These are phyloP conservation scores for Phyllosticta citribraziliensis DNA, from an alignment of 2,329 filamentous ascomycete species.

Conservation along the genomic window DNA sequence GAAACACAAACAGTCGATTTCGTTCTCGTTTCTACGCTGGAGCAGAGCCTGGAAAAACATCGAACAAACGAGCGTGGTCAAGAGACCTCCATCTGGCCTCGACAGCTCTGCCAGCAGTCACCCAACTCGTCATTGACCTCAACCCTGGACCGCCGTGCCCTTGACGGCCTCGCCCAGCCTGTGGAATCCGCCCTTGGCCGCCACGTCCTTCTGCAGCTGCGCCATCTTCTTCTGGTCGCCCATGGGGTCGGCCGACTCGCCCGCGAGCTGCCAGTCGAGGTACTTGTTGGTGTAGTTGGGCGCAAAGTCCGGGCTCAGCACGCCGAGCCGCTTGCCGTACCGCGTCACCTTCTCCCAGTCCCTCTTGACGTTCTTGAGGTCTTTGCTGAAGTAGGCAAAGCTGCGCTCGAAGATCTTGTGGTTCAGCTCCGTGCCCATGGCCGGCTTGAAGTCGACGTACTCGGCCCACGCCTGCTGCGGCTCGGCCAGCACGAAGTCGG, in stretches of 20 bases:
- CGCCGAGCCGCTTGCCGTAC: conserved; percentile 64
- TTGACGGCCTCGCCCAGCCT: conserved; percentile 27
- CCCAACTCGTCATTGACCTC: background rate
- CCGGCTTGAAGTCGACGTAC: conserved; percentile 63
- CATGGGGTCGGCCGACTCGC: conserved; percentile 55
- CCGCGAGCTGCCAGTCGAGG: conserved; percentile 55
- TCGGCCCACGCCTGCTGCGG: conserved; percentile 56
- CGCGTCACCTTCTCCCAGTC: conserved; percentile 71
- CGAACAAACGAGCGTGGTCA: background rate
- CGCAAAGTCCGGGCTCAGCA: conserved; percentile 52
- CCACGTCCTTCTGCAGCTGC: conserved; percentile 57
- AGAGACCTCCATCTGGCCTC: background rate
- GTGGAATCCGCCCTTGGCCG: conserved; percentile 54
- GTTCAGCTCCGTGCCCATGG: conserved; percentile 58
- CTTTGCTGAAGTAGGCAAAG: conserved; percentile 65
- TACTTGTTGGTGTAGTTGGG: conserved; percentile 70
- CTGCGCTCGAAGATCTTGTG: conserved; percentile 72
- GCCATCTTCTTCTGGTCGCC: conserved; percentile 70
- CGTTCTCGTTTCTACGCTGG: background rate
- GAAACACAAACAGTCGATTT: too few species aligned
- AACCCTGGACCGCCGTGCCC: background rate
- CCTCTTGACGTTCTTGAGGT: conserved; percentile 59
- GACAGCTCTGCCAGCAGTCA: background rate
- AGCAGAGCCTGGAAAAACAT: background rate
- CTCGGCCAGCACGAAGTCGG: conserved; percentile 57